Evolutionary conservation across 805 yeast species (phyloP), one percentile per base, ranked within the genome.

Genomic region (Yarrowia bubula): DNA sequence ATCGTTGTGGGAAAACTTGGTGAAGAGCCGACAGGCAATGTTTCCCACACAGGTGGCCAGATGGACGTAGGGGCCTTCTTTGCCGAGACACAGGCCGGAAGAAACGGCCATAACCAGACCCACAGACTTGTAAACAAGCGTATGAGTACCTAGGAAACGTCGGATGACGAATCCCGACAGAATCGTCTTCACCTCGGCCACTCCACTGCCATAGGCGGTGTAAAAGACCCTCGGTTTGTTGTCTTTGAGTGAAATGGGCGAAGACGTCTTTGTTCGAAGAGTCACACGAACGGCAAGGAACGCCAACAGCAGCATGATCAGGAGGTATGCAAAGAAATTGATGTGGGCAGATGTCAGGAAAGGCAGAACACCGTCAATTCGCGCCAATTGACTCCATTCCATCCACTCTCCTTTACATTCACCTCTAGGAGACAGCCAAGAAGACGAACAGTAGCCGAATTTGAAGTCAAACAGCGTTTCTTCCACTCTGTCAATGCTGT

Each of bases 11-110:
- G 79, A 71, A 58, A 81, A 82, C 69, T 77, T 78, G 0, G 79
- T 75, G 68, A 83, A 83, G 41, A 77, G 68, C 42, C 88, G 73
- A 46, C 82, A 75, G n/a, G 79, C 70, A 17, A 84, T 78, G 69
- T 84, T 84, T 4, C 88, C 88, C 22, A 83, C 84, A 68, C 84
- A 81, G 1, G 86, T 77, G 0, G 87, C 85, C 53, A 84, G 76
- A 71, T 84, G 88, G 22, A 84, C 88, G 69, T 79, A 84, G 0
- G 88, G 88, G 3, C 88, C 88, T 66, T 84, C 88, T 71, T 84
- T 84, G 1, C 88, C 88, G 9, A 84, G 73, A 11, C 82, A 73
- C 75, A 84, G 75, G 1, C 88, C 88, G 0, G 86, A 82, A 0
- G 86, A 84, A 42, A 84, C 83, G 3, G 86, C 82, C 41, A 83